phyloP scores from a whole-genome alignment of 306 rosid genomes.

The Sphenostylis stenocarpa region DNA sequence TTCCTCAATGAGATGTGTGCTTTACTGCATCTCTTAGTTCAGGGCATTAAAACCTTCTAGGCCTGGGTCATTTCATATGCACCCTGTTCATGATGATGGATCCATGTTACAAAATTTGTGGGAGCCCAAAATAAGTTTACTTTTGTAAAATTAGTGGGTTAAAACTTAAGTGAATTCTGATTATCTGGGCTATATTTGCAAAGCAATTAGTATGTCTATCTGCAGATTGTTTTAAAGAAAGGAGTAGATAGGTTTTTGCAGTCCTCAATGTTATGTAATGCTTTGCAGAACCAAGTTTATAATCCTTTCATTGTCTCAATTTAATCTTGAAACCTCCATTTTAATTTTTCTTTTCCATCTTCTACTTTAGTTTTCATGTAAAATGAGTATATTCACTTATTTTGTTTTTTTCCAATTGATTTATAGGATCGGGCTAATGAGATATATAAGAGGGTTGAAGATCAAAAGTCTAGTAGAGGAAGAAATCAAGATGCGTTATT shows the following conservation, averaged over 20 bases:
- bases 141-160: neutral
- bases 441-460: conserved; percentile 94
- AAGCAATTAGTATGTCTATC: neutral
- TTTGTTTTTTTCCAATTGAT: conserved; percentile 33
- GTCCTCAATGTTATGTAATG: neutral
- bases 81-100: neutral
- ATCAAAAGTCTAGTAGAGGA: conserved; percentile 97
- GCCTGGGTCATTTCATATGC: neutral
- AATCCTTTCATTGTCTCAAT: neutral
- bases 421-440: conserved; percentile 97
- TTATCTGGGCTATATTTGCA: neutral
- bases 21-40: neutral
- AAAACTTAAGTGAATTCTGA: neutral
- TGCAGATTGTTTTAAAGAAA: neutral
- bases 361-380: neutral
- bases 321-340: conserved; percentile 8
- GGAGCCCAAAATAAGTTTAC: neutral
- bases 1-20: neutral
- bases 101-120: neutral
- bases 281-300: neutral
- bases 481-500: conserved; percentile 97
- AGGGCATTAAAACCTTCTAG: neutral
- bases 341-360: neutral
- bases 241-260: neutral
- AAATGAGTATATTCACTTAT: conserved; percentile 18